Base-by-base conservation (phyloP, 768 basidiomycete genomes). In the Suillus americanus region DNA sequence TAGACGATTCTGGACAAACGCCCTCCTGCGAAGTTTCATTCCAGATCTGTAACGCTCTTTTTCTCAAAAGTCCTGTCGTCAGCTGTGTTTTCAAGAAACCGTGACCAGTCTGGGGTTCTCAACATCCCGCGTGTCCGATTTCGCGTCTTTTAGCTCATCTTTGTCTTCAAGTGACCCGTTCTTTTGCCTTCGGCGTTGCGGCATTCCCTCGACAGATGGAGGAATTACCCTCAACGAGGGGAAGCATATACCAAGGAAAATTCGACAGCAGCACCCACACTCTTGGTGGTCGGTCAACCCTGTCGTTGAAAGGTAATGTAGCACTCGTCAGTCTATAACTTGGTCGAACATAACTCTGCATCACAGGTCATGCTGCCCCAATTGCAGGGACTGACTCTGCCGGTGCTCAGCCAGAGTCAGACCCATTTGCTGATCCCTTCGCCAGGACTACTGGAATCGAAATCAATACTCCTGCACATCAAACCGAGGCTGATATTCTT, bases 131-230 rank as follows among this genome's bases (percentile, higher is more conserved):
- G 8, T 20, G 18, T 28, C 62, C n/a, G 0, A n/a, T 16, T 40
- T 63, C 14, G n/a, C 23, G 8, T 38, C 7, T 38, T 56, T 4
- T 14, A 18, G 1, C n/a, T 16, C 37, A 16, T 56, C 14, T 9
- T 10, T 8, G 10, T 40, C 25, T 57, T 57, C 4, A 57, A 20
- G 38, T 25, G 1, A 13, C 7, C 3, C 57, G 14, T 14, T 18
- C 10, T 14, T 55, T 59, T 30, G n/a, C 18, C 12, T 59, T 28
- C 33, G 41, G 23, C 46, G 14, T 37, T 6, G 28, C 40, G n/a
- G 51, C 68, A 1, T 69, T 71, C 55, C 72, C 33, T 67, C 72
- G 1, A 60, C 62, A 46, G 53, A 74, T 74, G 73, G 70, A 71
- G 65, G 70, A 73, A 62, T 57, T 65, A 40, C 56, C 62, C 23